Evolutionary conservation across 768 basidiomycete genomes (phyloP).

Genomic region (Amanita pseudoporphyria): DNA sequence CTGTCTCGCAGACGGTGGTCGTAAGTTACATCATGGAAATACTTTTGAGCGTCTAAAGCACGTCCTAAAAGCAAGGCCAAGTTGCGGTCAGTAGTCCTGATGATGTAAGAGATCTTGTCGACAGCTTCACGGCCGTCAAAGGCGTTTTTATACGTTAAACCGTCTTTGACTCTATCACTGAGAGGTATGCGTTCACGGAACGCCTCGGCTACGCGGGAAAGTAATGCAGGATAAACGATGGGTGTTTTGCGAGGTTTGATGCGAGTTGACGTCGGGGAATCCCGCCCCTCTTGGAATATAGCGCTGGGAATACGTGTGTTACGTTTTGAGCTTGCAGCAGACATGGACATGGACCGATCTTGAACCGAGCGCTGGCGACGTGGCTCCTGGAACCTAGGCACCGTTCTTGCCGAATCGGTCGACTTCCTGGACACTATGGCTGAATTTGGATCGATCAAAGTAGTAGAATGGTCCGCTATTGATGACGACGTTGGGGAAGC

Average conservation of each 20-base stretch:
- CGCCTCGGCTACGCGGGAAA: constrained; percentile 90
- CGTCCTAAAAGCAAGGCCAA: constrained; percentile 91
- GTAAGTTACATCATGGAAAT: constrained; percentile 99
- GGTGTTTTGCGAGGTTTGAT: constrained; percentile 48
- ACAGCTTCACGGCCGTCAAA: constrained; percentile 98
- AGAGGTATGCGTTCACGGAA: constrained; percentile 77
- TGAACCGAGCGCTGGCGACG: constrained; percentile 53
- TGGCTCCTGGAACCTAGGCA: constrained; percentile 38
- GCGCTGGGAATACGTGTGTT: constrained; percentile 24
- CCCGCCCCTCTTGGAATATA: constrained; percentile 27
- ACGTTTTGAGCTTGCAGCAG: constrained; percentile 39
- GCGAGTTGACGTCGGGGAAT: constrained; percentile 31
- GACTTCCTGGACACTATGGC: constrained; percentile 39
- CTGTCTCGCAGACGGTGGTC: constrained; percentile 93
- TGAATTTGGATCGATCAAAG: constrained; percentile 13
- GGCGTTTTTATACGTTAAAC: constrained; percentile 89
- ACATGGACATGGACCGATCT: constrained; percentile 74
- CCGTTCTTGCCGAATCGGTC: constrained; percentile 58
- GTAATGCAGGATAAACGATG: constrained; percentile 88
- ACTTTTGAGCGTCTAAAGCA: constrained; percentile 95
- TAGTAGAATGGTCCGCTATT: constrained; percentile 22
- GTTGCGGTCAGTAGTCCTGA: constrained; percentile 97
- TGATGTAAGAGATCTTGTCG: constrained; percentile 94
- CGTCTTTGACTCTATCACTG: constrained; percentile 84
- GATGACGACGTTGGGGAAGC: constrained; percentile 34